Evolutionary conservation across 495 filamentous ascomycete genomes (phyloP).

Genomic region (Filosporella fistucella): DNA sequence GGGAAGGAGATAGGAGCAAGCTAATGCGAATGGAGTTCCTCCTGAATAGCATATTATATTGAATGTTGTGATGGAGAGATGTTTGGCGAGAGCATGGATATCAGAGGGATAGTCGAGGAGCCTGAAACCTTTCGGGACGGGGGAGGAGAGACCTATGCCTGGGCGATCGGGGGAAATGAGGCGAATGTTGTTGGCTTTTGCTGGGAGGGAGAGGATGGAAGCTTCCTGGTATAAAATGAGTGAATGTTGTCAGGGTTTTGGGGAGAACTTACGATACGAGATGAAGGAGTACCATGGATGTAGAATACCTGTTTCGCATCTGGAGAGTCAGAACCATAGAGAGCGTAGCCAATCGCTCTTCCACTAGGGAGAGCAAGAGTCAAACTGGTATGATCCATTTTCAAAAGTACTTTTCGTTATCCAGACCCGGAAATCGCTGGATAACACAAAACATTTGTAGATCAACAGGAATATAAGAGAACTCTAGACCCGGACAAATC

Average conservation of each 20-base stretch:
- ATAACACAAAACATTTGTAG: no score
- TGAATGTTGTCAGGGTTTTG: no score
- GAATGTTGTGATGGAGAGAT: conserved; percentile 1
- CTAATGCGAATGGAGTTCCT: conserved; percentile 7
- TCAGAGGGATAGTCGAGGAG: conserved; percentile 11
- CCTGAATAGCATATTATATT: not conserved
- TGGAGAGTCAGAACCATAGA: conserved; percentile 9
- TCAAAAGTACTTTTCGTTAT: no score
- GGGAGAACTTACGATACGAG: no score
- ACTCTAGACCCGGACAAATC: no score
- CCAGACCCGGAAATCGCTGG: no score
- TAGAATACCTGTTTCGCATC: conserved; percentile 2
- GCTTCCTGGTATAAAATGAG: no score
- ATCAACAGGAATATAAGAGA: no score
- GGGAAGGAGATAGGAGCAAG: conserved; percentile 6
- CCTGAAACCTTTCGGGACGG: no score
- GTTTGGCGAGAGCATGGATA: conserved; percentile 7
- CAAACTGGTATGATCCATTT: not conserved
- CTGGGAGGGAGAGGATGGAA: not conserved
- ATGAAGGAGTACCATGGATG: conserved; percentile 14
- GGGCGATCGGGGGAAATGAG: conserved; percentile 13
- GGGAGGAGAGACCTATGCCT: conserved; percentile 12
- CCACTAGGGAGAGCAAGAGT: conserved; percentile 12
- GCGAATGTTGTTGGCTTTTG: not conserved
- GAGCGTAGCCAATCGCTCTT: conserved; percentile 10